Base-by-base conservation (phyloP, 805 yeast species). In the Tetrapisispora arboricola region DNA sequence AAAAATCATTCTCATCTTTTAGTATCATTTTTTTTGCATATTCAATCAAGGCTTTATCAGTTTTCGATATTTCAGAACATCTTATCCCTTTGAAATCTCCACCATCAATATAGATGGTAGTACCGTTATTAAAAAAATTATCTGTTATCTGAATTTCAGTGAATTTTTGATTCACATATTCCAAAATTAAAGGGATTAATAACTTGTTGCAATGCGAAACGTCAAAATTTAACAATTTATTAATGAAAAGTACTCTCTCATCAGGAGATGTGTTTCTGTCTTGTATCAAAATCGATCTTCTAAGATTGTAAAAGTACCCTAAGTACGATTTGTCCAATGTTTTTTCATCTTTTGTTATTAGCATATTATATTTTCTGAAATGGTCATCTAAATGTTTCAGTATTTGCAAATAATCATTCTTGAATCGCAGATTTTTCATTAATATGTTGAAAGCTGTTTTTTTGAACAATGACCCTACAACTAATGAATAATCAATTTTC, bases 191-290 rank as follows among this genome's bases (percentile, higher is more conserved):
- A 21, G 36, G 36, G 3, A 32, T 21, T 3, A 10, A 15, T 21
- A 32, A 20, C 21, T 32, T 20, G n/a, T 20, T 32, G 9, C 18
- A 20, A 6, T 36, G 18, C 5, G 12, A 24, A 15, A 39, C n/a
- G 25, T 31, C 33, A 28, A 41, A 39, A 19, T 36, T 36, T 18
- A 44, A 28, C 9, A 50, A 32, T 13, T 19, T 37, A 24, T 45
- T 41, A 12, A 46, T 45, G 16, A 43, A 45, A 7, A 49, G 15
- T 6, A 41, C 33, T 21, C 50, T 40, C 39, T 53, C 51, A 42
- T 53, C 57, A 1, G 55, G 54, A 0, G 57, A 50, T 15, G 42
- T 38, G 24, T 51, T 51, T 12, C 49, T 37, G 17, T 42, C 34
- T 13, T 38, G 37, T 21, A 53, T 29, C 3, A 53, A 36, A 2